phyloP scores from a whole-genome alignment of 306 rosid genomes.

The Canavalia ensiformis region DNA sequence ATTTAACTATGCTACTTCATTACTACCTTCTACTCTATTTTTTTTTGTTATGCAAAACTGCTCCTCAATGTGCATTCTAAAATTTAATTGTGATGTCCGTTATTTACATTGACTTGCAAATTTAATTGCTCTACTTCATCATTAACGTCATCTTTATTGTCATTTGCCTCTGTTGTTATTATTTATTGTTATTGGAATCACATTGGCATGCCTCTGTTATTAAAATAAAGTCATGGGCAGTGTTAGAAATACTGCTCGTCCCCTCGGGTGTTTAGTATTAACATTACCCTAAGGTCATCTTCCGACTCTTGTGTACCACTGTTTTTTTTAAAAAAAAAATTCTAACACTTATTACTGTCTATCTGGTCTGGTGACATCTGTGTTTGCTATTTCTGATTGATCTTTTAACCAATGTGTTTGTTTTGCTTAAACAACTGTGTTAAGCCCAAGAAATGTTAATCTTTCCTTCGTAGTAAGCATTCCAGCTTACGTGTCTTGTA shows the following conservation, averaged over 20 bases:
- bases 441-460: constrained; percentile 7
- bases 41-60: constrained; percentile 21
- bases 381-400: constrained; percentile 37
- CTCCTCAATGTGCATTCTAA: neutral
- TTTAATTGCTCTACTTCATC: neutral
- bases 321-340: neutral
- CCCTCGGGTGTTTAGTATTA: neutral
- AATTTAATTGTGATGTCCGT: neutral
- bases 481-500: neutral
- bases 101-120: constrained; percentile 1
- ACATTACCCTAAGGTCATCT: constrained; percentile 1
- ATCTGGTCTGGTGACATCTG: constrained; percentile 6
- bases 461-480: constrained; percentile 5
- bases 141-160: constrained; percentile 28
- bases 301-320: neutral
- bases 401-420: neutral
- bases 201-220: constrained; percentile 36
- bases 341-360: neutral
- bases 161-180: constrained; percentile 30
- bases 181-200: constrained; percentile 18
- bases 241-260: constrained; percentile 20
- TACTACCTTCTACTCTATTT: neutral
- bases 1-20: neutral
- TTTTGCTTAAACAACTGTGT: constrained; percentile 14
- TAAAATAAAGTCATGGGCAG: constrained; percentile 25